Conservation (phyloP, 148 eudicot species). For the Amaranthus hypochondriacus region DNA sequence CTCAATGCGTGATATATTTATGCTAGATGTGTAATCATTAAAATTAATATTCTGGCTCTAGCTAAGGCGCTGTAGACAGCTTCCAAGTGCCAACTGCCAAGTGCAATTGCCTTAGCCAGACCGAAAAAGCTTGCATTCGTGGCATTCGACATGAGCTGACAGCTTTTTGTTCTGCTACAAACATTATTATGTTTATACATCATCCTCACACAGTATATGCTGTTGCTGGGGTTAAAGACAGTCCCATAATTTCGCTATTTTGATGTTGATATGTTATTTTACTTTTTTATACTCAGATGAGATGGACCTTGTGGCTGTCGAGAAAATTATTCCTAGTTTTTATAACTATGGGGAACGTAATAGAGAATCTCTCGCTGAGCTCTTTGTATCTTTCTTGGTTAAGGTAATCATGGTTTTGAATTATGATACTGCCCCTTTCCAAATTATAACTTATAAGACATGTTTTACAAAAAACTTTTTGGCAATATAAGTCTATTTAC, state of each 20-base stretch:
- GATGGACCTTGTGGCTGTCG: constrained; percentile 43
- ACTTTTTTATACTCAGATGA: constrained; percentile 48
- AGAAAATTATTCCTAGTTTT: constrained; percentile 34
- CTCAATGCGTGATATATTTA: background rate
- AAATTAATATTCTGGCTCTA: background rate
- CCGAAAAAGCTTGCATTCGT: background rate
- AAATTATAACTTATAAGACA: background rate
- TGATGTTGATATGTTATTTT: constrained; percentile 6
- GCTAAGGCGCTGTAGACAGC: background rate
- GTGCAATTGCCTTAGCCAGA: background rate
- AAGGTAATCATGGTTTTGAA: constrained; percentile 43
- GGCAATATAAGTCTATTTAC: no score
- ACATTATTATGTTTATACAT: background rate
- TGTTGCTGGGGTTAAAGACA: constrained; percentile 1
- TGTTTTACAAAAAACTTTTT: no score
- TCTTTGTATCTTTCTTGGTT: constrained; percentile 64
- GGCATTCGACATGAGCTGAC: background rate
- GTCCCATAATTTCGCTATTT: background rate
- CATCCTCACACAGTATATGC: background rate
- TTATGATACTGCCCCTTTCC: background rate
- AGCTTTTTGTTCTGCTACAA: background rate
- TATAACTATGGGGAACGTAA: constrained; percentile 52
- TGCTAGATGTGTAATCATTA: background rate
- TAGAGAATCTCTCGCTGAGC: constrained; percentile 69
- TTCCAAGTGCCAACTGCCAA: constrained; percentile 1